These are phyloP conservation scores for Allium sativum DNA, from an alignment of 106 monocot genomes.

Conservation along the genomic window DNA sequence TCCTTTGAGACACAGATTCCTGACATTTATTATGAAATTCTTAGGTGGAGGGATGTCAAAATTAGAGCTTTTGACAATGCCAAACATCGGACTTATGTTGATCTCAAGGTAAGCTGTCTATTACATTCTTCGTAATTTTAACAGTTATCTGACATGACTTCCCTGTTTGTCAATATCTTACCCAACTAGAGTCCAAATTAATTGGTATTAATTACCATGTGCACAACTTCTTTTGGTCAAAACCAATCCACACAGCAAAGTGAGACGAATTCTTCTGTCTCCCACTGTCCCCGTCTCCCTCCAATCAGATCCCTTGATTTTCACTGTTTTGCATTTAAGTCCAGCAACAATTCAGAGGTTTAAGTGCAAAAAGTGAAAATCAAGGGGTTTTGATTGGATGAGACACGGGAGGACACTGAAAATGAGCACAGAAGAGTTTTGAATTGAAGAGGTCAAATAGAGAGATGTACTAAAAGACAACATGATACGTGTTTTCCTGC, in stretches of 20 bases:
- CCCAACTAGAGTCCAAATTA: constrained; percentile 1
- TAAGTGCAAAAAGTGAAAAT: too few species aligned
- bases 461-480: not conserved
- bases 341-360: too few species aligned
- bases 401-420: too few species aligned
- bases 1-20: too few species aligned
- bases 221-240: not conserved
- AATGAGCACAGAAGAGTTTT: not conserved
- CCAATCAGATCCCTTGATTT: too few species aligned
- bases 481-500: not conserved
- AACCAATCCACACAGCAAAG: not conserved
- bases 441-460: not conserved
- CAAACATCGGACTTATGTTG: constrained; percentile 95
- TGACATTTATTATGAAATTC: too few species aligned
- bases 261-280: too few species aligned
- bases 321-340: too few species aligned
- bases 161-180: not conserved
- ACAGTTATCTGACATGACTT: not conserved
- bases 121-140: not conserved
- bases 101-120: constrained; percentile 64
- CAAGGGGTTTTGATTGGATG: too few species aligned
- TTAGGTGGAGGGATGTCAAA: constrained; percentile 98
- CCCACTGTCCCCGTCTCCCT: too few species aligned
- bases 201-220: not conserved
- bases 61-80: constrained; percentile 71